Conservation (phyloP, 768 basidiomycete species). For the Boletellus ananas region DNA sequence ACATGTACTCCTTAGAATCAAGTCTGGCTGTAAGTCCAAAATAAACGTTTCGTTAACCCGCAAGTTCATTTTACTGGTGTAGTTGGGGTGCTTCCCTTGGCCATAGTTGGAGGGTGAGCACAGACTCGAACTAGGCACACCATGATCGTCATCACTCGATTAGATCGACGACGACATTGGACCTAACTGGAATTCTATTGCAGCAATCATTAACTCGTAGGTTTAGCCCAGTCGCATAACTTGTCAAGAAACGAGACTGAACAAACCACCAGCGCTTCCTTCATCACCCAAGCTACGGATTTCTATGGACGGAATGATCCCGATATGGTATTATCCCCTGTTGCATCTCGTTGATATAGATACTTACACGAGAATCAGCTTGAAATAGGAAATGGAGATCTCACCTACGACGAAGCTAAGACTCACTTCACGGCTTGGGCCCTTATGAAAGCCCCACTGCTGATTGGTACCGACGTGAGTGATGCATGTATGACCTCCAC, state of each 20-base stretch:
- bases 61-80: neutral
- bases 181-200: slow-evolving; percentile 48
- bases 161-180: slow-evolving; percentile 24
- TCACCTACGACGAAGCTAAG: slow-evolving; percentile 61
- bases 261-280: slow-evolving; percentile 47
- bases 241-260: neutral
- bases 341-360: neutral
- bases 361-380: slow-evolving; percentile 34
- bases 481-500: neutral
- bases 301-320: slow-evolving; percentile 65
- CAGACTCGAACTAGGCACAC: neutral
- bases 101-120: slow-evolving; percentile 44
- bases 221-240: slow-evolving; percentile 1
- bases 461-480: slow-evolving; percentile 58
- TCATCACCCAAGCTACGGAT: slow-evolving; percentile 56
- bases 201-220: slow-evolving; percentile 53
- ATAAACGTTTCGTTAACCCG: slow-evolving; percentile 14
- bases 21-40: slow-evolving; percentile 56
- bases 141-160: neutral
- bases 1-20: slow-evolving; percentile 38
- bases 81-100: slow-evolving; percentile 35
- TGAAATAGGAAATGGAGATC: slow-evolving; percentile 59
- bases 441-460: slow-evolving; percentile 60
- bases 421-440: slow-evolving; percentile 72
- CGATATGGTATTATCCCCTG: slow-evolving; percentile 47